A percentile compares a stretch with the other conserved stretches of the same genome.
Conservation (phyloP, 2,329 filamentous ascomycete species). For the Cladosporium velox region DNA sequence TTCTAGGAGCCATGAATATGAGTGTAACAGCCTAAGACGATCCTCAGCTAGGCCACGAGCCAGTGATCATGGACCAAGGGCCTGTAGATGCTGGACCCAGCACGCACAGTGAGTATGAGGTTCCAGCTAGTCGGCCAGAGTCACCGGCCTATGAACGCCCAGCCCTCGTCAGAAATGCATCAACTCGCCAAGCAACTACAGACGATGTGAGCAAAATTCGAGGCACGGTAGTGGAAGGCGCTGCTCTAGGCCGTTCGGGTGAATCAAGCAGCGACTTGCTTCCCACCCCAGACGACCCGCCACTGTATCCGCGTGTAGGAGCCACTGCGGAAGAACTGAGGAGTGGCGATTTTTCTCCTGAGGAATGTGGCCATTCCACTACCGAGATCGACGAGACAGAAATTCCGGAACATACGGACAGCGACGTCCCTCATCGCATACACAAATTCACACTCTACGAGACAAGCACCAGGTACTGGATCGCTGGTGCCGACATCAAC, state of each 20-base stretch:
- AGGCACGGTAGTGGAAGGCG: neutral
- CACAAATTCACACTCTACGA: slow-evolving; percentile 98
- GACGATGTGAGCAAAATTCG: neutral
- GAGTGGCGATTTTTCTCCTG: slow-evolving; percentile 3
- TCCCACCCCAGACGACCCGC: slow-evolving; percentile 27
- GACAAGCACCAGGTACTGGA: slow-evolving; percentile 88
- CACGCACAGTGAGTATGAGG: slow-evolving; percentile 31
- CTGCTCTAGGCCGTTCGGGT: neutral
- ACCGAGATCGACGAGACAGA: slow-evolving; percentile 22
- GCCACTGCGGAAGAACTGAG: slow-evolving; percentile 32
- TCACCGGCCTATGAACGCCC: slow-evolving; percentile 9
- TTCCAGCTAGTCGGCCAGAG: slow-evolving; percentile 17
- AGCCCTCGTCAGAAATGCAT: slow-evolving; percentile 14
- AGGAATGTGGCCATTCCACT: slow-evolving; percentile 10
- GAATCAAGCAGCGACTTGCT: slow-evolving; percentile 23
- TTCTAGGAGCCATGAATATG: neutral
- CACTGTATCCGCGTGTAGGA: slow-evolving; percentile 32
- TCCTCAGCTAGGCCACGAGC: neutral
- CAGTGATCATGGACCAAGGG: slow-evolving; percentile 32
- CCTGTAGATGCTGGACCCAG: slow-evolving; percentile 35
- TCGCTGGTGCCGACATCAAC: slow-evolving; percentile 88
- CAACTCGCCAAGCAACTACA: neutral
- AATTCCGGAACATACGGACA: slow-evolving; percentile 20
- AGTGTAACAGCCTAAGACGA: neutral
- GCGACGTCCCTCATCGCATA: slow-evolving; percentile 56